Conservation (phyloP, 1,284 basidiomycete genomes). For the Moesziomyces antarcticus region DNA sequence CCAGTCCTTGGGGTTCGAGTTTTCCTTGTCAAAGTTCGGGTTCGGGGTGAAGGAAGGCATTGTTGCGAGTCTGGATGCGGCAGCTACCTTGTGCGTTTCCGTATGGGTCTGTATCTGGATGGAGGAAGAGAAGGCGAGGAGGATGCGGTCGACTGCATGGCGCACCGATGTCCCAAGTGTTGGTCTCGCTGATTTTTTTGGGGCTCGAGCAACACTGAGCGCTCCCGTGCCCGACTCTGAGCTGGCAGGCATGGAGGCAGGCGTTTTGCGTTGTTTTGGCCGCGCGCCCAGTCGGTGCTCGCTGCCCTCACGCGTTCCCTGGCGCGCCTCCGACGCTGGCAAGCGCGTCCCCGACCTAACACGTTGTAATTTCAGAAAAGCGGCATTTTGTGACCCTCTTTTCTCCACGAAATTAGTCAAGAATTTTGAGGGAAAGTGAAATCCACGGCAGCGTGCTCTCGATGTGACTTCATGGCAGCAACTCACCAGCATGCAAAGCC, state of each 20-base stretch:
- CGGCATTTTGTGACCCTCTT: too few relatives aligned
- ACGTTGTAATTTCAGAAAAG: background rate
- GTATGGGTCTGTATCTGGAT: background rate
- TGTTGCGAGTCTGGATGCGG: background rate
- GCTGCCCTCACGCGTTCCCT: background rate
- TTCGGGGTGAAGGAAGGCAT: conserved; percentile 55
- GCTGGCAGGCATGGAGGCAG: background rate
- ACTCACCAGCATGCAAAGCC: too few relatives aligned
- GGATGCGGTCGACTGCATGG: background rate
- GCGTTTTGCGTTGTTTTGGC: background rate
- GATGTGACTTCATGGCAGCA: too few relatives aligned
- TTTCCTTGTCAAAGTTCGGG: conserved; percentile 44
- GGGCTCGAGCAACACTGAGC: background rate
- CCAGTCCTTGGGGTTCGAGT: conserved; percentile 61
- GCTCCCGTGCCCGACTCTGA: too few relatives aligned
- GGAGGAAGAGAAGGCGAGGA: background rate
- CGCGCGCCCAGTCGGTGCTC: too few relatives aligned
- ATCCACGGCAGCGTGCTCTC: too few relatives aligned
- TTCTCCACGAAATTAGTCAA: too few relatives aligned
- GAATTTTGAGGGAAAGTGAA: too few relatives aligned
- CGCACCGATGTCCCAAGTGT: background rate
- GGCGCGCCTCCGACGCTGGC: background rate
- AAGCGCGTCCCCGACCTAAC: background rate
- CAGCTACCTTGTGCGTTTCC: too few relatives aligned
- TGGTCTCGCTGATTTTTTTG: background rate